Evolutionary conservation across 805 yeast species (phyloP).

Genomic region (Grigorovia transvaalensis): DNA sequence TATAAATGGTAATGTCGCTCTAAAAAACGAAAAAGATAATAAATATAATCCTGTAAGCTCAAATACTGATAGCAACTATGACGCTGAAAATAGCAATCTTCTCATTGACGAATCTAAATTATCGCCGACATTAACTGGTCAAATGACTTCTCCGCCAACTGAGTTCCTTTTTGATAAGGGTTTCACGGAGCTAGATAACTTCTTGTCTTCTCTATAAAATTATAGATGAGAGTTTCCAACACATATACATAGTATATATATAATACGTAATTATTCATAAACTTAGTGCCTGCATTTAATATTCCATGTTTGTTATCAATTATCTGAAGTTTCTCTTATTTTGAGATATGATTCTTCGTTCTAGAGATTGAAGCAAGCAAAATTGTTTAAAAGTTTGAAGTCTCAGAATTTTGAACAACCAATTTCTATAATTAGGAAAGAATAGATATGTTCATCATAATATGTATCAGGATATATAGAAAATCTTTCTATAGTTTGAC

Average conservation of each 20-base stretch:
- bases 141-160: constrained; percentile 14
- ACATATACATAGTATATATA: background rate
- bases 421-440: too few relatives aligned
- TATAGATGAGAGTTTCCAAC: background rate
- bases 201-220: constrained; percentile 18
- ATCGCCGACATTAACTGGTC: constrained; percentile 2
- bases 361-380: too few relatives aligned
- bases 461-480: too few relatives aligned
- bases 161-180: constrained; percentile 19
- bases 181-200: constrained; percentile 24
- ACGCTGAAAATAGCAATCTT: background rate
- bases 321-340: too few relatives aligned
- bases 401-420: too few relatives aligned
- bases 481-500: too few relatives aligned
- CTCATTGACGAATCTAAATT: background rate
- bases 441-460: too few relatives aligned
- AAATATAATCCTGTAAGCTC: background rate
- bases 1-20: background rate
- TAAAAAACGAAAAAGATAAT: background rate
- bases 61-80: background rate
- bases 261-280: background rate
- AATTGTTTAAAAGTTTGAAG: too few relatives aligned
- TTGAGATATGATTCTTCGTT: too few relatives aligned
- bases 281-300: background rate
- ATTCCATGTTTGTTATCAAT: background rate